phyloP scores from a whole-genome alignment of 345 rosid genomes.

The Citrus reticulata region DNA sequence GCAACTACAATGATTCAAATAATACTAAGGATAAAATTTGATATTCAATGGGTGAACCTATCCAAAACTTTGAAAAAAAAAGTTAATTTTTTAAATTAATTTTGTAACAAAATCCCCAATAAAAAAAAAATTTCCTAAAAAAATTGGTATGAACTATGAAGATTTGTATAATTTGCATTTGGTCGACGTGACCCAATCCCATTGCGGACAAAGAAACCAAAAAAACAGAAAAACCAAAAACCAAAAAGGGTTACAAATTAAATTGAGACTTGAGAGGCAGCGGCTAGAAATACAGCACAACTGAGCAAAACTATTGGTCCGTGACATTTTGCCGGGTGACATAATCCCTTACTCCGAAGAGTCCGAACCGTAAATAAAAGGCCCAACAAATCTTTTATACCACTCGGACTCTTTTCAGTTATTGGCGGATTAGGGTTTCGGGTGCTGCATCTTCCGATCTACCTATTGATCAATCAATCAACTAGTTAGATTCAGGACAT shows the following conservation, averaged over 20 bases:
- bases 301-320: neutral
- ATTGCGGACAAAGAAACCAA: too few relatives aligned
- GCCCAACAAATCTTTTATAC: neutral
- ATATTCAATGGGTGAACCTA: too few relatives aligned
- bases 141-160: too few relatives aligned
- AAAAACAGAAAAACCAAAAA: too few relatives aligned
- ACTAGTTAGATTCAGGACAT: constrained; percentile 14
- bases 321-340: neutral
- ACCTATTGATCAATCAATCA: neutral
- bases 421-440: neutral
- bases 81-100: too few relatives aligned
- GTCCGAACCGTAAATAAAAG: neutral
- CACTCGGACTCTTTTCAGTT: neutral
- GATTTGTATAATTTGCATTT: too few relatives aligned
- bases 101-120: too few relatives aligned
- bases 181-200: too few relatives aligned
- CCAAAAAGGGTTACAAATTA: neutral
- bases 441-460: neutral
- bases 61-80: too few relatives aligned
- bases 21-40: too few relatives aligned
- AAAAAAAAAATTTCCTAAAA: too few relatives aligned
- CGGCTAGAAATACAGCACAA: neutral
- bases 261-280: neutral
- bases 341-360: neutral
- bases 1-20: too few relatives aligned